phyloP scores from a whole-genome alignment of 2,329 filamentous ascomycete species.

The Microdochium trichocladiopsis region DNA sequence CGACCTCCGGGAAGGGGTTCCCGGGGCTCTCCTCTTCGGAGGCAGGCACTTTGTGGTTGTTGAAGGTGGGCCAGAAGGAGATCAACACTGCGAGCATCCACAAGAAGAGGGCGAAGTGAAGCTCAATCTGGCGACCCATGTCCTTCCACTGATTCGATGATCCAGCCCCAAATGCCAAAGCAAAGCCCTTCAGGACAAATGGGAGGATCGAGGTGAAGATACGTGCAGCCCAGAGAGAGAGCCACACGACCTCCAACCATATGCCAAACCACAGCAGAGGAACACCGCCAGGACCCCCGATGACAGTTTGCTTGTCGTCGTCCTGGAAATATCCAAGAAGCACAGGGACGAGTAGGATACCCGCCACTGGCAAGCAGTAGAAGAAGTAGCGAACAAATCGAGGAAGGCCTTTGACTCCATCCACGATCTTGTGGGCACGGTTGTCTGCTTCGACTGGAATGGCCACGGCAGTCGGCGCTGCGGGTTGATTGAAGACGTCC shows the following conservation, averaged over 20 bases:
- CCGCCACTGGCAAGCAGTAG: constrained; percentile 60
- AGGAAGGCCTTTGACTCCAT: constrained; percentile 43
- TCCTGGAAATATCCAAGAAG: constrained; percentile 57
- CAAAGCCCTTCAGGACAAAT: constrained; percentile 38
- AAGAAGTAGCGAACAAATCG: constrained; percentile 63
- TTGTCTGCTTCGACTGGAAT: constrained; percentile 51
- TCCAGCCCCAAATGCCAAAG: constrained; percentile 72
- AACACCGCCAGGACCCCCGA: constrained; percentile 65
- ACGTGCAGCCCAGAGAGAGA: constrained; percentile 74
- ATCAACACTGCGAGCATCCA: constrained; percentile 86
- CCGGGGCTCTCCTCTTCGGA: constrained; percentile 28
- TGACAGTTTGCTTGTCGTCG: constrained; percentile 34
- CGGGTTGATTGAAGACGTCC: constrained; percentile 21
- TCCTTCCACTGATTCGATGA: constrained; percentile 91
- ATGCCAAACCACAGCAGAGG: constrained; percentile 85
- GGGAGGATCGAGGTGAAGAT: constrained; percentile 46
- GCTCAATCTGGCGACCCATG: constrained; percentile 75
- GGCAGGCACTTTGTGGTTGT: constrained; percentile 37
- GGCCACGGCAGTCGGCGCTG: constrained; percentile 6
- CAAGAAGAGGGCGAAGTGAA: constrained; percentile 80
- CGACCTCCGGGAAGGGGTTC: constrained; percentile 33
- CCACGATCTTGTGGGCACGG: constrained; percentile 56
- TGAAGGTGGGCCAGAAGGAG: constrained; percentile 79
- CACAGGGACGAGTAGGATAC: constrained; percentile 61
- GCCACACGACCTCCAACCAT: constrained; percentile 91